phyloP scores from a whole-genome alignment of 495 filamentous ascomycete genomes.

The Aspergillus baeticus region DNA sequence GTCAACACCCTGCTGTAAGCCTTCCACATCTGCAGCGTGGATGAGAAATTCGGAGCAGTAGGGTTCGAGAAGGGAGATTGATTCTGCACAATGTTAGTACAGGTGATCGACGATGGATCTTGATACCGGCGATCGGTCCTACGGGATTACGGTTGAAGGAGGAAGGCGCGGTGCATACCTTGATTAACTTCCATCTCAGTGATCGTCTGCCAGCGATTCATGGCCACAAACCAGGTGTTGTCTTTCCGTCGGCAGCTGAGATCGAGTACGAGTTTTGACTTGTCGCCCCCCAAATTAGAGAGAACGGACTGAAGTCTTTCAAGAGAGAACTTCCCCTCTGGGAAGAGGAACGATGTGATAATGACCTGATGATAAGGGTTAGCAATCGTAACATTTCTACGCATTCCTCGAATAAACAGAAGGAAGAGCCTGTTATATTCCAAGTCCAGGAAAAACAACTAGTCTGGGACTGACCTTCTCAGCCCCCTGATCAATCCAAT shows the following conservation, averaged over 20 bases:
- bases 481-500: conserved; percentile 86
- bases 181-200: conserved; percentile 91
- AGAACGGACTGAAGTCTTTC: conserved; percentile 70
- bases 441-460: neutral
- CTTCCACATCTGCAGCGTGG: conserved; percentile 98
- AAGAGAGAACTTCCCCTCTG: conserved; percentile 74
- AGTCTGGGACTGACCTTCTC: conserved; percentile 66
- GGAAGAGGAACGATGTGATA: conserved; percentile 84
- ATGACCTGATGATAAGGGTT: conserved; percentile 68
- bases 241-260: conserved; percentile 79
- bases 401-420: neutral
- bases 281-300: conserved; percentile 66
- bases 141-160: too few relatives aligned
- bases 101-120: neutral
- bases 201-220: conserved; percentile 97
- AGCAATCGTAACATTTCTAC: neutral
- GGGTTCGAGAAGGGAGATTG: conserved; percentile 74
- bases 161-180: conserved; percentile 54
- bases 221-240: conserved; percentile 86
- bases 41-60: conserved; percentile 96
- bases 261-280: conserved; percentile 85
- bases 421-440: too few relatives aligned
- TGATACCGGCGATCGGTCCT: too few relatives aligned
- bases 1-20: conserved; percentile 86
- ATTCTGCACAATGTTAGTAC: conserved; percentile 50